Percentiles rank a stretch among this genome's conserved stretches.
Evolutionary conservation across 768 basidiomycete genomes (phyloP).

Genomic region (Rhizopogon vulgaris): DNA sequence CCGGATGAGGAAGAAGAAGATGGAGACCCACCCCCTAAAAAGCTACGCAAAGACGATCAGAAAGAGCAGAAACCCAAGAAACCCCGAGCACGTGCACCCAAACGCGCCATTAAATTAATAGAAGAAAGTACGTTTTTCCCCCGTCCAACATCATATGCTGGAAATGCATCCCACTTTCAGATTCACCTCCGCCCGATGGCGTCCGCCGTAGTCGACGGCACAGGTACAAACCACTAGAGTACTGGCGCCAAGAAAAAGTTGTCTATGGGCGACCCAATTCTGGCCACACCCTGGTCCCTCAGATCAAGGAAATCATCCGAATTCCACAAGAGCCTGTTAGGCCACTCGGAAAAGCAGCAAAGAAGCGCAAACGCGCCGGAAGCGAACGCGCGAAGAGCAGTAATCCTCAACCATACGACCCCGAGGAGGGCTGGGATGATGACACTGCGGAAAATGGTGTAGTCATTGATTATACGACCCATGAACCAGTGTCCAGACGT

Average conservation of each 20-base stretch:
- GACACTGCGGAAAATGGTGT: constrained; percentile 59
- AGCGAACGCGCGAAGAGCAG: constrained; percentile 31
- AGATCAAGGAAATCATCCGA: constrained; percentile 60
- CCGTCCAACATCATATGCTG: not conserved
- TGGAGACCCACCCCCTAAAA: constrained; percentile 20
- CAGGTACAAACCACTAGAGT: constrained; percentile 72
- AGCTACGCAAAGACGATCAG: constrained; percentile 16
- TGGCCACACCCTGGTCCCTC: constrained; percentile 48
- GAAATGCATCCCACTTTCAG: constrained; percentile 10
- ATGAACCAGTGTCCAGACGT: constrained; percentile 67
- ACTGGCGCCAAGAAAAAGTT: constrained; percentile 89
- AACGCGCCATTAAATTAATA: constrained; percentile 10
- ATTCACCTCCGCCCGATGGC: constrained; percentile 31
- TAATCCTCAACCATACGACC: constrained; percentile 27
- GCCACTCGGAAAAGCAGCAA: constrained; percentile 38
- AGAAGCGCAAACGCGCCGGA: constrained; percentile 28
- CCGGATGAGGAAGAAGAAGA: constrained; percentile 46
- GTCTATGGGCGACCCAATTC: constrained; percentile 67
- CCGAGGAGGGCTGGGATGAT: constrained; percentile 84
- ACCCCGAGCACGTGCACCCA: constrained; percentile 16
- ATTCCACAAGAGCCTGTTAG: constrained; percentile 43
- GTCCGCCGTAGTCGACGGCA: constrained; percentile 68
- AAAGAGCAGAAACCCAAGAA: constrained; percentile 24
- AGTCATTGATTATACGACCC: constrained; percentile 61
- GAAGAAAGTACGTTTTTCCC: constrained; percentile 19